These are phyloP conservation scores for Pichia californica DNA, from an alignment of 805 yeast genomes.

Conservation along the genomic window DNA sequence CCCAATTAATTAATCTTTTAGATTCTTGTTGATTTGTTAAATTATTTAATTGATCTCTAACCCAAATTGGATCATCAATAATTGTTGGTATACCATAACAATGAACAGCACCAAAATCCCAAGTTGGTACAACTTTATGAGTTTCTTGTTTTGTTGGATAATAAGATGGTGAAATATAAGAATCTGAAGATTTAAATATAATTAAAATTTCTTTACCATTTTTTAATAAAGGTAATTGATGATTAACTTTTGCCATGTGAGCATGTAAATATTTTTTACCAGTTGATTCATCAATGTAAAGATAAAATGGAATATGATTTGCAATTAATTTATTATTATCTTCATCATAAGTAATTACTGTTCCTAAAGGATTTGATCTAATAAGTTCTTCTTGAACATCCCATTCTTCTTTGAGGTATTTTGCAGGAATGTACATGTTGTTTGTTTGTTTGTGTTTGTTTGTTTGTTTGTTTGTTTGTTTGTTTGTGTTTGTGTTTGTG, in stretches of 20 bases:
- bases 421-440: constrained; percentile 28
- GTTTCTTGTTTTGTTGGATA: constrained; percentile 50
- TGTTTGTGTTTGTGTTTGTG: no score
- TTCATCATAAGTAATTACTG: constrained; percentile 35
- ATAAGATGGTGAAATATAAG: constrained; percentile 55
- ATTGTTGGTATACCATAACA: constrained; percentile 43
- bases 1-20: constrained; percentile 37
- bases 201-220: constrained; percentile 37
- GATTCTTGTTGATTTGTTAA: constrained; percentile 44
- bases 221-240: constrained; percentile 39
- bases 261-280: constrained; percentile 36
- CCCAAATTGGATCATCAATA: constrained; percentile 41
- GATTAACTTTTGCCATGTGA: constrained; percentile 49
- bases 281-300: constrained; percentile 27
- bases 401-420: constrained; percentile 26
- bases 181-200: constrained; percentile 44
- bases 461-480: no score
- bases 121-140: constrained; percentile 62
- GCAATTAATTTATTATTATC: constrained; percentile 40
- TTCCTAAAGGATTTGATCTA: constrained; percentile 44
- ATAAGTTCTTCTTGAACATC: constrained; percentile 37
- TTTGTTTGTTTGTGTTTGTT: neutral
- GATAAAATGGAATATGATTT: constrained; percentile 51
- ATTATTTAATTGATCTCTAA: constrained; percentile 36
- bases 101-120: constrained; percentile 59